These are phyloP conservation scores for Aspergillus olivimuriae DNA, from an alignment of 495 filamentous ascomycete species.

Conservation along the genomic window DNA sequence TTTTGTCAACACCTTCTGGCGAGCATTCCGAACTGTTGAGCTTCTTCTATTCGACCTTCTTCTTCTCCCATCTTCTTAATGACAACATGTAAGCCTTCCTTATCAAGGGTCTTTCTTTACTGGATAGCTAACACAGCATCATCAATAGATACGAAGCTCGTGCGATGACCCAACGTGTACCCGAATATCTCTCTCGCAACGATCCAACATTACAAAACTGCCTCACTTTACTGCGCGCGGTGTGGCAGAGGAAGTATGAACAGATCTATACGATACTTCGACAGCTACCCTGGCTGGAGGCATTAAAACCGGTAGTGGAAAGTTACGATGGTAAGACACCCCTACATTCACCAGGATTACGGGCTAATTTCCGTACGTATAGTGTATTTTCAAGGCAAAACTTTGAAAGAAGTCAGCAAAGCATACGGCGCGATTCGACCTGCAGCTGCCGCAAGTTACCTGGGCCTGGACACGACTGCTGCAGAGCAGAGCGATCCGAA, in stretches of 20 bases:
- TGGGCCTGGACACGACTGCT: slow-evolving; percentile 33
- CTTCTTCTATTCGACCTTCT: slow-evolving; percentile 44
- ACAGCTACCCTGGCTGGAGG: slow-evolving; percentile 37
- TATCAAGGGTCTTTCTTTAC: not conserved
- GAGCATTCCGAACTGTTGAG: slow-evolving; percentile 30
- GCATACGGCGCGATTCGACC: slow-evolving; percentile 46
- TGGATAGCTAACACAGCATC: slow-evolving; percentile 3
- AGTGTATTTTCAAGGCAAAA: slow-evolving; percentile 43
- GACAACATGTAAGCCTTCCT: slow-evolving; percentile 40
- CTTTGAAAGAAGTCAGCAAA: slow-evolving; percentile 40
- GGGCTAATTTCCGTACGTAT: not conserved
- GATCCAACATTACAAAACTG: slow-evolving; percentile 41
- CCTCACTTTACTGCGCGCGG: slow-evolving; percentile 37
- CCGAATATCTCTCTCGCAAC: slow-evolving; percentile 26
- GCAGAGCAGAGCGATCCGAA: slow-evolving; percentile 26
- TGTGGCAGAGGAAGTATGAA: slow-evolving; percentile 43
- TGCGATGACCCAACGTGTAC: slow-evolving; percentile 44
- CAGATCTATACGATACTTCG: slow-evolving; percentile 37
- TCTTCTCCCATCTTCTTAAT: slow-evolving; percentile 46
- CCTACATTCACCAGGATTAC: not conserved
- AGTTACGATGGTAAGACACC: slow-evolving; percentile 36
- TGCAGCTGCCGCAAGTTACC: slow-evolving; percentile 35
- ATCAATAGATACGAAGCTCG: slow-evolving; percentile 44
- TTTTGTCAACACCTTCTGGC: slow-evolving; percentile 17
- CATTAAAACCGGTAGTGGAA: slow-evolving; percentile 29